Conservation (phyloP, 2,329 filamentous ascomycete genomes). For the Fusarium sarcochroum region DNA sequence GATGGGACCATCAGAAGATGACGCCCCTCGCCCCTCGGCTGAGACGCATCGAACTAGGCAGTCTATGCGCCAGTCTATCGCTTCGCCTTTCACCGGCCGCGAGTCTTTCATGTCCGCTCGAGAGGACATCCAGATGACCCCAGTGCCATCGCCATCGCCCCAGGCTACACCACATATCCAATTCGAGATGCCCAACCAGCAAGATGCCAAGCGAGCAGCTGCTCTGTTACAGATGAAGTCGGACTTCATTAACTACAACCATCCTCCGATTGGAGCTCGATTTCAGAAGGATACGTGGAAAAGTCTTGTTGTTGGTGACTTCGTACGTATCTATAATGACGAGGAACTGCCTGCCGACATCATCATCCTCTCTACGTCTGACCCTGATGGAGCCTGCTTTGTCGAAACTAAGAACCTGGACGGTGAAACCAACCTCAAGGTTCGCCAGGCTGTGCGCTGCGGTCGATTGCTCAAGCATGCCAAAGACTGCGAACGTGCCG, state of each 20-base stretch:
- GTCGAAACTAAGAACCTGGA: conserved; percentile 99
- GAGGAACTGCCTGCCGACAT: conserved; percentile 96
- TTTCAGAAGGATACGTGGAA: conserved; percentile 98
- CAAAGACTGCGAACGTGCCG: conserved; percentile 88
- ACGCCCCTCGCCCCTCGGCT: conserved; percentile 74
- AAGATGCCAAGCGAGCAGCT: conserved; percentile 53
- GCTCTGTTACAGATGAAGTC: conserved; percentile 63
- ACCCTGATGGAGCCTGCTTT: conserved; percentile 94
- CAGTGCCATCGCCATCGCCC: conserved; percentile 85
- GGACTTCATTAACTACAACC: conserved; percentile 79
- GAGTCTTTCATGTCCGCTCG: conserved; percentile 68
- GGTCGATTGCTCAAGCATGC: conserved; percentile 88
- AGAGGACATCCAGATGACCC: conserved; percentile 94
- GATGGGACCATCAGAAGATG: conserved; percentile 50
- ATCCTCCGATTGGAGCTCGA: conserved; percentile 76
- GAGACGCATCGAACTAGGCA: conserved; percentile 55
- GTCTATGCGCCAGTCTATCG: conserved; percentile 56
- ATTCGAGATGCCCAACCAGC: conserved; percentile 57
- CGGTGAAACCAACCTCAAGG: conserved; percentile 97
- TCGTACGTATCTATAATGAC: conserved; percentile 95
- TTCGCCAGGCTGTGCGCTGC: conserved; percentile 90
- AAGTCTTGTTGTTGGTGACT: conserved; percentile 93
- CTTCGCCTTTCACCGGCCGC: conserved; percentile 68
- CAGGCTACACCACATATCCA: conserved; percentile 51
- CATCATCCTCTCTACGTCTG: conserved; percentile 92